Base-by-base conservation (phyloP, 768 basidiomycete species). In the Paxillus ammoniavirescens region DNA sequence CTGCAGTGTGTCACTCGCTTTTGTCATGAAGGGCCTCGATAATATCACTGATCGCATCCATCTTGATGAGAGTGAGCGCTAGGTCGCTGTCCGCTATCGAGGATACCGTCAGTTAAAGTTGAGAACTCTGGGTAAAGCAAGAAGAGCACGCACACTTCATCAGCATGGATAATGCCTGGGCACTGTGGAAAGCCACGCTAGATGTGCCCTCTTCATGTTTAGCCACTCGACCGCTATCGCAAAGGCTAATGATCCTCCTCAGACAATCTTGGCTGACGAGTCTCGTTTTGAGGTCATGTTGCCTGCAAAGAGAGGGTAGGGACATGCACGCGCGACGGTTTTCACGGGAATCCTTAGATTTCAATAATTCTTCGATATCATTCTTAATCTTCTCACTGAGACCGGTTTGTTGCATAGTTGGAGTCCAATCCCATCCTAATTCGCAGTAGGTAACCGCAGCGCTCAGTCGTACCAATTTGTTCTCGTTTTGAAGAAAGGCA, bases 301-400 rank as follows among this genome's bases (percentile, higher is more conserved):
- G 49, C 36, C 67, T 64, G 54, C 62, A 70, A 37, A 69, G 65
- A 8, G 67, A 62, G 0, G 69, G 69, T 5, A 69, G 30, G 41
- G 55, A 70, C 5, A 57, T 59, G 58, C 69, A 70, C 33, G 58
- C 67, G 3, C 65, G 67, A 41, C 38, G 17, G 31, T 54, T 53
- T 8, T n/a, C n/a, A 4, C 50, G 56, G 42, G 43, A 30, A 8
- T 65, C 40, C 44, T 42, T n/a, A n/a, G n/a, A n/a, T 5, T 55
- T 38, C 26, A 69, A 55, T 18, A 71, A 55, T 3, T 17, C 44
- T 8, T 57, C 42, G 2, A 68, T 41, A 8, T 66, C 57, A 1
- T 38, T 17, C 1, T 35, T 43, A 12, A 62, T 55, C 9, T 49
- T 26, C 18, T 49, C 51, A 15, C 21, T 36, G 8, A 56, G 47